These are phyloP conservation scores for Purshia tridentata DNA, from an alignment of 306 rosid genomes.

Conservation along the genomic window DNA sequence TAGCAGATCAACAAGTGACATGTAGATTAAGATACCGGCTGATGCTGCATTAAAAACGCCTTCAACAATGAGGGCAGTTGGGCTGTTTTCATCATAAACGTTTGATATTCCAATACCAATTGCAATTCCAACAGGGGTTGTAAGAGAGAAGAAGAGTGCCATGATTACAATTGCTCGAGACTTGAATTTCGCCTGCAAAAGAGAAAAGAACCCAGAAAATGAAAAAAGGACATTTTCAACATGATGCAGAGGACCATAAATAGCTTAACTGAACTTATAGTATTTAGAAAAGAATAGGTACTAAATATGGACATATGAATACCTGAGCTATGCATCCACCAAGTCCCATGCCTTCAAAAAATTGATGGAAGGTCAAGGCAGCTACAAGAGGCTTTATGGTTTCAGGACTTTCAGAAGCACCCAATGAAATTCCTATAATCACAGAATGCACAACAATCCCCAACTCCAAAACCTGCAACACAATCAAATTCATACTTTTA, in stretches of 20 bases:
- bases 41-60: constrained; percentile 58
- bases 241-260: no score
- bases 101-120: constrained; percentile 44
- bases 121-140: constrained; percentile 55
- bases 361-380: constrained; percentile 78
- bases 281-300: not conserved
- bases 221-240: no score
- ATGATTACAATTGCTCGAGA: constrained; percentile 17
- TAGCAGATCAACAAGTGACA: constrained; percentile 54
- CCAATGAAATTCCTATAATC: constrained; percentile 63
- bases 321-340: constrained; percentile 89
- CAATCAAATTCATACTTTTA: not conserved
- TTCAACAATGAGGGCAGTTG: constrained; percentile 48
- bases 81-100: constrained; percentile 42
- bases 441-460: constrained; percentile 74
- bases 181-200: constrained; percentile 47
- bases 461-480: constrained; percentile 56
- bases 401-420: constrained; percentile 66
- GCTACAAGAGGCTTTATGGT: constrained; percentile 56
- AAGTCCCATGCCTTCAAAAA: constrained; percentile 90
- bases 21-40: constrained; percentile 58
- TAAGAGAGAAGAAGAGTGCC: constrained; percentile 52
- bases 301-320: not conserved
- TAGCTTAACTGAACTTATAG: no score
- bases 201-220: constrained; percentile 6